Conservation (phyloP, 441 rosid species). For the Syzygium syzygioides region DNA sequence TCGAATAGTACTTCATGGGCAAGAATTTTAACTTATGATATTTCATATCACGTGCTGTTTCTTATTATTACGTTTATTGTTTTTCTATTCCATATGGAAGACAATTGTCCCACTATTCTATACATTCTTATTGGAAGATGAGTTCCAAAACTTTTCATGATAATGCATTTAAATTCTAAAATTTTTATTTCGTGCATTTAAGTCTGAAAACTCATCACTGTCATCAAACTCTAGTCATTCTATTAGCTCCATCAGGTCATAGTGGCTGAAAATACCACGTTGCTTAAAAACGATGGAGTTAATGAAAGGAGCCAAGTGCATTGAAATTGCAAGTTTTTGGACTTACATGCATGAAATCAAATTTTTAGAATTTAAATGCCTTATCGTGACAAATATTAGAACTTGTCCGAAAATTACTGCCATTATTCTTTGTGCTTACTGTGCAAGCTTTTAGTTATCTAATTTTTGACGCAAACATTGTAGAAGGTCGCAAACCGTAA, state of each 20-base stretch:
- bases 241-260: neutral
- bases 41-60: neutral
- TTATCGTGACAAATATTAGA: neutral
- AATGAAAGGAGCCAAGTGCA: neutral
- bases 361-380: neutral
- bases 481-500: neutral
- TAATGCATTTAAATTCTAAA: neutral
- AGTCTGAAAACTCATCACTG: neutral
- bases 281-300: neutral
- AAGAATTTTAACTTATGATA: neutral
- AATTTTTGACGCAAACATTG: neutral
- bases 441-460: neutral
- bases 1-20: neutral
- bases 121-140: neutral
- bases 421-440: neutral
- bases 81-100: neutral
- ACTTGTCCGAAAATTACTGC: neutral
- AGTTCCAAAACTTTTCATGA: neutral
- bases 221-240: neutral
- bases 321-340: neutral
- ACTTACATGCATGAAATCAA: neutral
- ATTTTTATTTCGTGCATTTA: neutral
- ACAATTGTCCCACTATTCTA: neutral
- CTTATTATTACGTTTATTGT: neutral
- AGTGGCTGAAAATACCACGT: neutral